Percentiles rank a stretch among this genome's conserved stretches.
Conservation (phyloP, 1,139 yeast genomes). For the Pneumocystis wakefieldiae region DNA sequence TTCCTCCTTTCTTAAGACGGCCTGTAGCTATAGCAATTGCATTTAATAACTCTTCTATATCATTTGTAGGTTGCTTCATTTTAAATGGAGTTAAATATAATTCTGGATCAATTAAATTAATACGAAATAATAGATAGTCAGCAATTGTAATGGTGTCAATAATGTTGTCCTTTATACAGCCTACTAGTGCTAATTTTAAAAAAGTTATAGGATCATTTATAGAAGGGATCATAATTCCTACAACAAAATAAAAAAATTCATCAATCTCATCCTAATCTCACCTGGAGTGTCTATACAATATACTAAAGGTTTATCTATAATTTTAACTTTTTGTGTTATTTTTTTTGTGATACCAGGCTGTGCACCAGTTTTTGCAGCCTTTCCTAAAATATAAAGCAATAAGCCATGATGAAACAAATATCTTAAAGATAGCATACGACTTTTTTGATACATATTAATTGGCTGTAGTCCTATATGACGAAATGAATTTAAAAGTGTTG, state of each 20-base stretch:
- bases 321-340: slow-evolving; percentile 60
- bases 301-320: slow-evolving; percentile 47
- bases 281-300: slow-evolving; percentile 87
- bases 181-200: slow-evolving; percentile 60
- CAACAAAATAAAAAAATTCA: not conserved
- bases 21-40: slow-evolving; percentile 32
- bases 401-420: not conserved
- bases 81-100: slow-evolving; percentile 27
- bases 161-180: slow-evolving; percentile 55
- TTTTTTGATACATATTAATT: not conserved
- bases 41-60: slow-evolving; percentile 44
- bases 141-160: slow-evolving; percentile 80
- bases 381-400: slow-evolving; percentile 18
- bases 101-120: slow-evolving; percentile 35
- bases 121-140: slow-evolving; percentile 60
- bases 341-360: slow-evolving; percentile 82
- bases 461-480: slow-evolving; percentile 39
- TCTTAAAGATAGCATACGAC: slow-evolving; percentile 21
- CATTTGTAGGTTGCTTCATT: slow-evolving; percentile 60
- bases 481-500: slow-evolving; percentile 68
- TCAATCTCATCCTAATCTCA: slow-evolving; percentile 24
- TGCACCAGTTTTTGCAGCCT: slow-evolving; percentile 76
- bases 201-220: slow-evolving; percentile 61
- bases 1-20: slow-evolving; percentile 16
- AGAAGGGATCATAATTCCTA: slow-evolving; percentile 23